A percentile compares a stretch with the other conserved stretches of the same genome.
Conservation (phyloP, 2,329 filamentous ascomycete species). For the Ceratocystis cacaofunesta region DNA sequence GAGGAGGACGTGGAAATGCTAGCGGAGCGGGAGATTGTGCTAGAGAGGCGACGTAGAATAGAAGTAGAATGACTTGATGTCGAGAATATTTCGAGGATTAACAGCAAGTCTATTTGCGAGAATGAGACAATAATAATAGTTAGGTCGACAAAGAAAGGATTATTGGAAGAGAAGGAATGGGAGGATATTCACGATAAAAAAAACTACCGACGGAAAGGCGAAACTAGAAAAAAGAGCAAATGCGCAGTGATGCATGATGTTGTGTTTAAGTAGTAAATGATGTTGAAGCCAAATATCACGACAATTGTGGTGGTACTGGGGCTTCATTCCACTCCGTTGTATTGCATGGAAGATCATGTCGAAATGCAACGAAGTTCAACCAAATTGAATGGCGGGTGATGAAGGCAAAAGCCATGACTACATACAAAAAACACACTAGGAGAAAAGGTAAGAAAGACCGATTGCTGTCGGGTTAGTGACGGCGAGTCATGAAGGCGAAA, state of each 20-base stretch:
- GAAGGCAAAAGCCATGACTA: no score
- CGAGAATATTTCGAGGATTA: background rate
- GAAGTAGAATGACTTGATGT: background rate
- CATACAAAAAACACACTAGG: background rate
- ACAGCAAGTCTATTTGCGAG: background rate
- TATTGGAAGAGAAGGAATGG: background rate
- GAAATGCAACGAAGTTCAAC: background rate
- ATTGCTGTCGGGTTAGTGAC: background rate
- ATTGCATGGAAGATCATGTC: background rate
- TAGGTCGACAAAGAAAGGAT: no score
- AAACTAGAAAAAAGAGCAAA: background rate
- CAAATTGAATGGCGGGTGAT: no score
- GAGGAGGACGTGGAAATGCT: slow-evolving; percentile 9
- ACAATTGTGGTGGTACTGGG: background rate
- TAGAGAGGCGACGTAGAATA: background rate
- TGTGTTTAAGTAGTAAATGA: background rate
- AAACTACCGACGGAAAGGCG: background rate
- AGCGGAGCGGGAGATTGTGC: background rate
- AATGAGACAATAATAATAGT: background rate
- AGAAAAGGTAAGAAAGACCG: background rate
- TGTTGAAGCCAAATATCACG: background rate
- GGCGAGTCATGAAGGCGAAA: background rate
- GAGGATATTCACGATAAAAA: background rate
- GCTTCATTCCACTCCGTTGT: background rate
- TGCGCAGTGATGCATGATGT: background rate